Base-by-base conservation (phyloP, 768 basidiomycete genomes). In the Phylloporus sp. region DNA sequence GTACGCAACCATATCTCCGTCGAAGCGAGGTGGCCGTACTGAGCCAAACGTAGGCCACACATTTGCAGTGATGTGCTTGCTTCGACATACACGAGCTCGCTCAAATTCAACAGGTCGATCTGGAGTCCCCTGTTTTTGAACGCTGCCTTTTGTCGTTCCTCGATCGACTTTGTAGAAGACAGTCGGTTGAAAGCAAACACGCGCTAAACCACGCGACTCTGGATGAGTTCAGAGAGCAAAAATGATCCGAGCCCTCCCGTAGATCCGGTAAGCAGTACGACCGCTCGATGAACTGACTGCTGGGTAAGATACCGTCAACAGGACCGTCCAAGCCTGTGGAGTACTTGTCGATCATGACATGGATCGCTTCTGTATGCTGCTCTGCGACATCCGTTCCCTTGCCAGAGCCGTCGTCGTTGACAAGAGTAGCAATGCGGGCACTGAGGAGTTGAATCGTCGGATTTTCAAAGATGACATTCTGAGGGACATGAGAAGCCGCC, bases 281-380 rank as follows among this genome's bases (percentile, higher is more conserved):
- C 65, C 0, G 38, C 14, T 55, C 51, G 11, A 33, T 29, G 11
- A 10, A 15, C 14, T 41, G 42, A 29, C 24, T 47, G 17, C 33
- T 52, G 4, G 40, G 48, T 17, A 51, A 32, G n/a, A 55, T 20
- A 13, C 50, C 51, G 17, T 54, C 52, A 2, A 23, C 27, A 11
- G 52, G 49, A 17, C 47, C 40, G 24, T 52, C 26, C 42, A 66
- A 38, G 44, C 52, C 44, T 5, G 37, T 10, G 1, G 54, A 64
- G 52, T 78, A 72, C 54, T 71, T 74, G 10, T 62, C 65, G 31
- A 76, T 67, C 62, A 77, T 67, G 0, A 52, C 62, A 24, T 66
- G 59, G 52, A 75, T 73, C 4, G 45, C 52, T 18, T 34, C 32
- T 21, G 53, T 55, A 11, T 51, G 50, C 23, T 58, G 34, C 10